Base-by-base conservation (phyloP, 2,329 filamentous ascomycete genomes). In the Ophiosphaerella narmari region DNA sequence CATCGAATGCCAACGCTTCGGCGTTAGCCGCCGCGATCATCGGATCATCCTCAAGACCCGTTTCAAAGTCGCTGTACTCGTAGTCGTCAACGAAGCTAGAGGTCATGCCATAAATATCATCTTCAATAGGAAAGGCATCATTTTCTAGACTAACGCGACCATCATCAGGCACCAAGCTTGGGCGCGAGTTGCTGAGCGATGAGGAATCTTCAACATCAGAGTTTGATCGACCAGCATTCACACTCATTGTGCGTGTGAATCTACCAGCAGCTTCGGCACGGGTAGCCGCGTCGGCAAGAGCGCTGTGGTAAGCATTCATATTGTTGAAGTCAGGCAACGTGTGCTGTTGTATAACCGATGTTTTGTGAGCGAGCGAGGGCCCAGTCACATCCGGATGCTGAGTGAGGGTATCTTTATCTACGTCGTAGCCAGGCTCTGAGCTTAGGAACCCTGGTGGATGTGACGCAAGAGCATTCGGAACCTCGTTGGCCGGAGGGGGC, bases 11-110 rank as follows among this genome's bases (percentile, higher is more conserved):
- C 7, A 99, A 80, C 1, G 89, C 94, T 69, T 94, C 92, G 0
- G 93, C 92, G 62, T 99, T 99, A 5, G 94, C 94, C 50, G 91
- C 94, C 0, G 92, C 93, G 52, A 99, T 95, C 62, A 97, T 94
- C 29, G 86, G 86, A 62, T 97, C 92, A 59, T 97, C 91, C 51
- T 77, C 74, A 13, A 76, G 59, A 2, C 67, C 72, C 38, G 67
- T 71, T 32, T 75, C 74, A 39, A 74, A 75, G 21, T 77, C 73
- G 48, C 90, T 89, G 43, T 89, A 81, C 38, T 87, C 85, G 45
- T 78, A 78, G 40, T 75, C 70, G 58, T 69, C 71, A 35, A 65
- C 67, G 34, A 75, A 74, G 34, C 69, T 72, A 51, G 73, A 73
- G 43, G 62, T 65, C 54, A 68, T 67, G 46, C 65, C 63, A 47